Evolutionary conservation across 257 asterid species (phyloP).

Genomic region (Solanum medicagineum): DNA sequence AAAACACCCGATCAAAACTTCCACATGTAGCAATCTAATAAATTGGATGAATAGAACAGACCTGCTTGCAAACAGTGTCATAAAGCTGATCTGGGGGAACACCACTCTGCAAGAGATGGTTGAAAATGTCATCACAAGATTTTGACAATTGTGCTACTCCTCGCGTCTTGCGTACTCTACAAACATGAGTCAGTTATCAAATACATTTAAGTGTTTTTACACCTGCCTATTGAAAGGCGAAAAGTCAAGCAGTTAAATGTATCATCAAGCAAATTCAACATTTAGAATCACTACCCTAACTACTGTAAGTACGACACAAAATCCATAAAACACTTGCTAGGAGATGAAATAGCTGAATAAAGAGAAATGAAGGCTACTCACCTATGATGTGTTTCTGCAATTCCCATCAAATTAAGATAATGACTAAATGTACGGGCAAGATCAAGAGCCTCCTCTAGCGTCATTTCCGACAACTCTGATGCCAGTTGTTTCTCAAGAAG

Average conservation of each 20-base stretch:
- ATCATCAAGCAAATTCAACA: not conserved
- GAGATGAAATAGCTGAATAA: not conserved
- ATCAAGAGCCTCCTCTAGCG: conserved; percentile 78
- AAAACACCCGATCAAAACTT: not conserved
- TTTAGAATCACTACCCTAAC: not conserved
- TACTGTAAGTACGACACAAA: not conserved
- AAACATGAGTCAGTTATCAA: not conserved
- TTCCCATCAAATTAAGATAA: conserved; percentile 77
- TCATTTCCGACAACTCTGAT: conserved; percentile 65
- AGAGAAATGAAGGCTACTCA: not conserved
- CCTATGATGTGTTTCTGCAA: conserved; percentile 98
- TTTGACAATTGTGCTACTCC: conserved; percentile 44
- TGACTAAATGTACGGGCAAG: conserved; percentile 93
- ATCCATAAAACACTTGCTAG: not conserved
- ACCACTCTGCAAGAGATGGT: conserved; percentile 72
- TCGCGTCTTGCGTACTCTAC: conserved; percentile 75
- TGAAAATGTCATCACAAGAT: conserved; percentile 87
- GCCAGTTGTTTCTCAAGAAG: conserved; percentile 83
- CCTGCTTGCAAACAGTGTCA: conserved; percentile 90
- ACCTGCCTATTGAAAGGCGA: not conserved
- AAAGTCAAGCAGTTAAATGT: not conserved
- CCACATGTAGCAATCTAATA: not conserved
- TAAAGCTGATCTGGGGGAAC: conserved; percentile 73
- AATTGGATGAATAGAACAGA: conserved; percentile 3
- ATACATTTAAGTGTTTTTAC: not conserved